Evolutionary conservation across 139 green algal genomes (phyloP), one percentile per base, ranked within the genome.

Genomic region (Edaphochlamys debaryana): DNA sequence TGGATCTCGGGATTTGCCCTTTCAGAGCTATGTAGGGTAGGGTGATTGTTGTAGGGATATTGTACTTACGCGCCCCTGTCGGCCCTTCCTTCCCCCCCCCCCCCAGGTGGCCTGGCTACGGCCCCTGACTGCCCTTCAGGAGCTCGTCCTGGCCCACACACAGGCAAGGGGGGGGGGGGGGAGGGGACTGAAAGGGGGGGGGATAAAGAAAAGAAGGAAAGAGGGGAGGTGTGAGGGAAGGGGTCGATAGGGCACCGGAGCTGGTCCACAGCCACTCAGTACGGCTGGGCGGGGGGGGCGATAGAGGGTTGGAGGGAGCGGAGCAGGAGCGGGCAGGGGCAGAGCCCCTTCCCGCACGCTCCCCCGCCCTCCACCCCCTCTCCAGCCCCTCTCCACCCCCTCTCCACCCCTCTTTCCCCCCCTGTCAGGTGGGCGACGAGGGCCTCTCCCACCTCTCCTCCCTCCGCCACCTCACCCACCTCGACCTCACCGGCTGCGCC

Each of bases 121-220:
- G 63, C 29, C 23, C 9, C 62, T 66, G n/a, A 66, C 42, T 11
- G 76, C 3, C 23, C 76, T 82, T 41, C 29, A 22, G 76, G 63
- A 73, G 41, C 76, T 82, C 62, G 11, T 32, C 42, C 76, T 82
- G 63, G 76, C 76, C 41, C 48, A 73, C 62, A 73, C 76, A 34
- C 76, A 73, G 76, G 76, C 63, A 32, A 37, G 73, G 23, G 25
- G 34, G 64, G 7, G 34, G 64, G 37, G 11, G 66, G 36, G 66
- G 66, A 37, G 6, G 4, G 36, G 2, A 50, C n/a, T 37, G 37
- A 7, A 9, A 38, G 23, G 8, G 6, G 9, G 25, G 23, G 19
- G 19, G 19, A 6, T 32, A 32, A 2, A 32, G 50, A 58, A 58
- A 17, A 19, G 25, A 2, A 17, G 7, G 50, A 19, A 54, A 54